phyloP scores from a whole-genome alignment of 106 monocot genomes.

The Chionographis japonica region DNA sequence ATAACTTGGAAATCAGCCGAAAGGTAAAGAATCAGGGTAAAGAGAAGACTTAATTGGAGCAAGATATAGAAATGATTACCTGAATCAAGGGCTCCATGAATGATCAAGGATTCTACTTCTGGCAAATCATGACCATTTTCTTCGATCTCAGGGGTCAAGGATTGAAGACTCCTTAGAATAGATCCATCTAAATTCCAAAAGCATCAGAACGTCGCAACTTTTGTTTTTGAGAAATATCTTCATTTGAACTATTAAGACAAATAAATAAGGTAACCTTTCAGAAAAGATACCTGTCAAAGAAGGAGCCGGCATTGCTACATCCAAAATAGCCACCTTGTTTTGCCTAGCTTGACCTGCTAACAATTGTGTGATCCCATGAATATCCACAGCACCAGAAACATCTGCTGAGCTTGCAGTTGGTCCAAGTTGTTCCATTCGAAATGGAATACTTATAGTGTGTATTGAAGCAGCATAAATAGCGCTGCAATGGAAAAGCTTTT shows the following conservation, averaged over 20 bases:
- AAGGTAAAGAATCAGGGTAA: neutral
- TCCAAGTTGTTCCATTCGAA: constrained; percentile 51
- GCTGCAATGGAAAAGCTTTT: constrained; percentile 82
- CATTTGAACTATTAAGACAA: neutral
- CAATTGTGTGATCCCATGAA: constrained; percentile 50
- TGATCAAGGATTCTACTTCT: constrained; percentile 55
- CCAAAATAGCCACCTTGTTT: constrained; percentile 69
- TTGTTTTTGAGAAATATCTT: no score
- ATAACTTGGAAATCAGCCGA: no score
- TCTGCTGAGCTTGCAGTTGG: constrained; percentile 29
- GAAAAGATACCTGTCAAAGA: constrained; percentile 49
- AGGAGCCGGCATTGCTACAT: constrained; percentile 75
- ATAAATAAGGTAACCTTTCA: neutral
- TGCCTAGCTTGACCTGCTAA: constrained; percentile 65
- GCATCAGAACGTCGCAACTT: neutral
- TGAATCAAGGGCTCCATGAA: constrained; percentile 63
- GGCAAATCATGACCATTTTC: constrained; percentile 54
- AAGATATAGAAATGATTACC: constrained; percentile 23
- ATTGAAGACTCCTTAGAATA: constrained; percentile 40
- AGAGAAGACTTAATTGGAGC: neutral
- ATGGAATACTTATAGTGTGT: constrained; percentile 71
- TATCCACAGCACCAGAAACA: constrained; percentile 48
- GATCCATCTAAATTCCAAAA: constrained; percentile 30
- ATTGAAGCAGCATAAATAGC: constrained; percentile 85
- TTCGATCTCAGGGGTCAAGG: constrained; percentile 71